Evolutionary conservation across 768 basidiomycete genomes (phyloP).

Genomic region (Auricularia auricula-judae): DNA sequence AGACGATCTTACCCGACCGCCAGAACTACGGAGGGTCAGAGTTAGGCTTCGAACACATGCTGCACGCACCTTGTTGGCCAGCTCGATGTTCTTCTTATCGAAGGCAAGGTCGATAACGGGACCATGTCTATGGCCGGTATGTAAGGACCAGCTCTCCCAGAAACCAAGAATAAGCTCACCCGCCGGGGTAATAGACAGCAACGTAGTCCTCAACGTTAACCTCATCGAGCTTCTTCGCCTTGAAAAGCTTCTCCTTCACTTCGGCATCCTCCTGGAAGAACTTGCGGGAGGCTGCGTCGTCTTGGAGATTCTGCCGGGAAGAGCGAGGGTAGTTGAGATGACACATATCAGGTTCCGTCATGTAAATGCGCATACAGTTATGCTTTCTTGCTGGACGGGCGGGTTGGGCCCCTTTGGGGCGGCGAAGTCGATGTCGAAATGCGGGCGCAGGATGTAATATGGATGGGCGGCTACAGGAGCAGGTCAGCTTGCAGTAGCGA

Average conservation of each 20-base stretch:
- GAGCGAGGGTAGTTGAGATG: neutral
- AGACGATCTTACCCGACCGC: constrained; percentile 49
- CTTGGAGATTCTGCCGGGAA: constrained; percentile 34
- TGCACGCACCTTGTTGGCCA: constrained; percentile 41
- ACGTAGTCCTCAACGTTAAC: constrained; percentile 52
- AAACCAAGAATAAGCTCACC: constrained; percentile 18
- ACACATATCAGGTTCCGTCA: neutral
- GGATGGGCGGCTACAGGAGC: constrained; percentile 44
- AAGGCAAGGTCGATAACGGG: constrained; percentile 60
- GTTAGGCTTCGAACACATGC: constrained; percentile 1
- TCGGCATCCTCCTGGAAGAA: constrained; percentile 50
- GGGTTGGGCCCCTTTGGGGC: constrained; percentile 56
- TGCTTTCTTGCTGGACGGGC: constrained; percentile 49
- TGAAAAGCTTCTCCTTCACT: constrained; percentile 38
- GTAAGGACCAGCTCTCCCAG: too few relatives aligned
- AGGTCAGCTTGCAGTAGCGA: neutral
- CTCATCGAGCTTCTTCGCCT: constrained; percentile 49
- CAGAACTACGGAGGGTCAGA: constrained; percentile 39
- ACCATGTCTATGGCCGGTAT: constrained; percentile 32
- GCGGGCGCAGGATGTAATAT: constrained; percentile 43
- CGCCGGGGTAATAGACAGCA: constrained; percentile 70
- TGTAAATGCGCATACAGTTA: constrained; percentile 27
- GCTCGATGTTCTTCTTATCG: constrained; percentile 43
- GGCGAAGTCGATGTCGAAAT: constrained; percentile 47
- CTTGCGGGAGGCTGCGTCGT: constrained; percentile 36